Percentiles rank a stretch among this genome's conserved stretches.
Conservation (phyloP, 176 grass and related monocot genomes). For the Chrysopogon serrulatus region DNA sequence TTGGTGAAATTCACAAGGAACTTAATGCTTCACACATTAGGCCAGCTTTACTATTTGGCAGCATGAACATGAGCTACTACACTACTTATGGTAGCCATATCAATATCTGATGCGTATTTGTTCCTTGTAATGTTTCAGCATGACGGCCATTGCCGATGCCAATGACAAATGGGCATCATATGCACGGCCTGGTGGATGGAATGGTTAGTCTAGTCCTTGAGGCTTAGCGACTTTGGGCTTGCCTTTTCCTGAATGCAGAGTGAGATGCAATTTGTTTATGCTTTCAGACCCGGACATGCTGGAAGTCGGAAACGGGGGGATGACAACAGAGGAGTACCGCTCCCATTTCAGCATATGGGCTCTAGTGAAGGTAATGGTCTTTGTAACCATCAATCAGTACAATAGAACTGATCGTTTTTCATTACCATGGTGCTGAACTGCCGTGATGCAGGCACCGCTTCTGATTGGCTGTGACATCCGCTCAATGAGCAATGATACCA, state of each 20-base stretch:
- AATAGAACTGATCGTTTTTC: neutral
- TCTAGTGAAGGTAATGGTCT: conserved; percentile 35
- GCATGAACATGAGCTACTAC: neutral
- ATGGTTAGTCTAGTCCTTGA: conserved; percentile 36
- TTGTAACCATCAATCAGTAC: neutral
- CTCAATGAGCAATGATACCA: conserved; percentile 41
- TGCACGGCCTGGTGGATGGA: conserved; percentile 70
- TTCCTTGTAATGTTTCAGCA: conserved; percentile 24
- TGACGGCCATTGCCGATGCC: conserved; percentile 32
- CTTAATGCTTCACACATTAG: neutral
- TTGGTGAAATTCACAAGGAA: neutral
- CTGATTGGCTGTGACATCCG: conserved; percentile 62
- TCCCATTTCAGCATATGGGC: conserved; percentile 60
- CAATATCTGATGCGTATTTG: neutral
- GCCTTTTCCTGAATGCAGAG: conserved; percentile 3
- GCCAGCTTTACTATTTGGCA: neutral
- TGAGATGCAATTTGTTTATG: neutral
- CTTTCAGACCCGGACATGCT: conserved; percentile 48
- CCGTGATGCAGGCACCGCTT: conserved; percentile 55
- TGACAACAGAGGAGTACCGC: conserved; percentile 39
- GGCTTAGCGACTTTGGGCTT: neutral
- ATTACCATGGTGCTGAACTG: neutral
- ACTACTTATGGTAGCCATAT: neutral
- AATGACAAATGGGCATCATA: conserved; percentile 58
- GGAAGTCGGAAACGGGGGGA: conserved; percentile 47